Evolutionary conservation across 2,329 filamentous ascomycete species (phyloP).

Genomic region (Aspergillus sp.): DNA sequence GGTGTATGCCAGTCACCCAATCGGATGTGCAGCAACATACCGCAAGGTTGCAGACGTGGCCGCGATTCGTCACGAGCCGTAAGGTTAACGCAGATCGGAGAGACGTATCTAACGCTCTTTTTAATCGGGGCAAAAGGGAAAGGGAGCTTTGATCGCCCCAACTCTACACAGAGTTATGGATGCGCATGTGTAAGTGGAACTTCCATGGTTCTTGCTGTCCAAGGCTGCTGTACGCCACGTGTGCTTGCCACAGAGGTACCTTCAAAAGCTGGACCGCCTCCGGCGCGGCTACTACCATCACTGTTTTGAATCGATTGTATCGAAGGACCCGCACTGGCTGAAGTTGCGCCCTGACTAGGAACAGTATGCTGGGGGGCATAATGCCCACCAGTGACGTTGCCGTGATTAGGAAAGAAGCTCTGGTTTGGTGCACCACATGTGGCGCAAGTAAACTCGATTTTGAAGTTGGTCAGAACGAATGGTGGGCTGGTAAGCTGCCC

Average conservation of each 20-base stretch:
- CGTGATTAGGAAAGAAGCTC: conserved; percentile 42
- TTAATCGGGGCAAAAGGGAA: neutral
- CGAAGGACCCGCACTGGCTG: conserved; percentile 22
- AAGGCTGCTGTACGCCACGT: conserved; percentile 31
- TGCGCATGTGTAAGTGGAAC: conserved; percentile 31
- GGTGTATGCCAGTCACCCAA: neutral
- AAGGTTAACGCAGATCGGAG: neutral
- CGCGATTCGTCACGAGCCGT: neutral
- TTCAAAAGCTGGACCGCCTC: conserved; percentile 27
- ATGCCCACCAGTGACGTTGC: conserved; percentile 33
- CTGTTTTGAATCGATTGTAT: conserved; percentile 22
- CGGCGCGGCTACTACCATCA: conserved; percentile 17
- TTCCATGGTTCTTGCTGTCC: conserved; percentile 29
- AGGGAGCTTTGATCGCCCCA: neutral
- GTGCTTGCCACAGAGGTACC: conserved; percentile 25
- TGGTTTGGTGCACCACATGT: conserved; percentile 42
- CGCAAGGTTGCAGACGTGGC: neutral
- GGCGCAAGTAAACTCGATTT: conserved; percentile 44
- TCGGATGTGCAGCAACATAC: neutral
- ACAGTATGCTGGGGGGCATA: conserved; percentile 31
- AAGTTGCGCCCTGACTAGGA: conserved; percentile 20
- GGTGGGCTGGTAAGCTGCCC: conserved; percentile 32
- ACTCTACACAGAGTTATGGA: conserved; percentile 16
- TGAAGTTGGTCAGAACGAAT: conserved; percentile 39
- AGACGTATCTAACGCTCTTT: neutral